Evolutionary conservation across 2,329 filamentous ascomycete species (phyloP), one percentile per base, ranked within the genome.

Genomic region (Diaporthe ampelina): DNA sequence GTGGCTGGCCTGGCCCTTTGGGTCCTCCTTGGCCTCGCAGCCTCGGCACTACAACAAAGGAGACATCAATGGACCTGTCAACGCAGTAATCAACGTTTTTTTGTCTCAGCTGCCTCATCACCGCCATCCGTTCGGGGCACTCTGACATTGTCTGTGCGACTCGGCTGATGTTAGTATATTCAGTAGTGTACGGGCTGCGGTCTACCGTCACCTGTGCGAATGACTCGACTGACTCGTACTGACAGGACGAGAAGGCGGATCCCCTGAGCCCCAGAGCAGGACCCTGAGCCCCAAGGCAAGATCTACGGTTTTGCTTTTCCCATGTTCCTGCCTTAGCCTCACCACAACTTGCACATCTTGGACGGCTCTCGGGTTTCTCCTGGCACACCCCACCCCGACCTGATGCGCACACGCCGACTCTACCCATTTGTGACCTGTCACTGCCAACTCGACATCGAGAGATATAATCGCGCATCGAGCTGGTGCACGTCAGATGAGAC

Each of bases 301-400:
- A 54, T 68, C 48, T 54, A 37, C 48, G 8, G 48, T 40, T 68
- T 68, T 68, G 63, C 63, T 40, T 40, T 54, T 68, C 32, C 21
- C 63, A 68, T 40, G 63, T 68, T 68, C 63, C 63, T 68, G 63
- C 63, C 48, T 68, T 68, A 68, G 63, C 45, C n/a, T n/a, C 24
- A 50, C 29, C 29, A 32, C 29, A 32, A 6, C 29, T 32, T 32
- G 59, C 59, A 26, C 45, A n/a, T 45, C 32, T 45, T 17, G 40
- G 21, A 13, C 45, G 37, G 10, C 26, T 35, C 11, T 67, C 61
- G 29, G 24, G 40, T 6, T 35, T 35, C 11, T 67, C 61, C 15
- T 24, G 29, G 19, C 40, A 2, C 61, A 67, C 61, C 45, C 61
- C 61, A 37, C 45, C 45, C 29, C 21, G 15, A 4, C 21, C n/a